A percentile compares a stretch with the other conserved stretches of the same genome.
Evolutionary conservation across 73 alveolate genomes (phyloP).

Genomic region (Paramecium sexaurelia): DNA sequence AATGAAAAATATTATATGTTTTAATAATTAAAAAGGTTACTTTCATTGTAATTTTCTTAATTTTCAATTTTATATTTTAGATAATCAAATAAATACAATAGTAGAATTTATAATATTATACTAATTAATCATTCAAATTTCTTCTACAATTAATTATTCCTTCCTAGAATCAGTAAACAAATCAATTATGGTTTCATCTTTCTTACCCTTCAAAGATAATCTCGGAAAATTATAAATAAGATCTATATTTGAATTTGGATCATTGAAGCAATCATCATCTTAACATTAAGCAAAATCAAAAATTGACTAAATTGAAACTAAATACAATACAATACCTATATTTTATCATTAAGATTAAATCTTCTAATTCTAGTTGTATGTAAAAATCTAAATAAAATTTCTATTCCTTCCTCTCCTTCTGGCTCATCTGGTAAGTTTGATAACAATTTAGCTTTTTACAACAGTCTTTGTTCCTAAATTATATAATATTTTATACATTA

Average conservation of each 20-base stretch:
- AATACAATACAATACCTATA: background rate
- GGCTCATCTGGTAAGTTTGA: slow-evolving; percentile 47
- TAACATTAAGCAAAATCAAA: slow-evolving; percentile 10
- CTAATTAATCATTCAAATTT: slow-evolving; percentile 11
- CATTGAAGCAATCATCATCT: background rate
- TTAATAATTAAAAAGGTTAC: background rate
- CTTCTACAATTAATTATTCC: slow-evolving; percentile 34
- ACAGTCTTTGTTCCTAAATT: slow-evolving; percentile 5
- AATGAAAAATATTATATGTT: background rate
- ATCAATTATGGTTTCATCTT: background rate
- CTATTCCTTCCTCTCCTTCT: slow-evolving; percentile 1
- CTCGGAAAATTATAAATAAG: slow-evolving; percentile 34
- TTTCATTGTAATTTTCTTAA: background rate
- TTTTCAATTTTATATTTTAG: too few species aligned
- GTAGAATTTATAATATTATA: background rate
- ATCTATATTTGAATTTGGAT: background rate
- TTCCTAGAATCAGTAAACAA: background rate
- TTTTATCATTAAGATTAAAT: slow-evolving; percentile 1
- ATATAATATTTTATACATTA: background rate
- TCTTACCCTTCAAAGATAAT: background rate
- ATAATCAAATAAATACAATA: background rate
- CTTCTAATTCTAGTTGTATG: background rate
- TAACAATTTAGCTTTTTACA: background rate
- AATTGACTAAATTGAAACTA: background rate
- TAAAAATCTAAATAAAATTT: background rate